phyloP scores from a whole-genome alignment of 345 rosid species.

The Gossypium bickii region DNA sequence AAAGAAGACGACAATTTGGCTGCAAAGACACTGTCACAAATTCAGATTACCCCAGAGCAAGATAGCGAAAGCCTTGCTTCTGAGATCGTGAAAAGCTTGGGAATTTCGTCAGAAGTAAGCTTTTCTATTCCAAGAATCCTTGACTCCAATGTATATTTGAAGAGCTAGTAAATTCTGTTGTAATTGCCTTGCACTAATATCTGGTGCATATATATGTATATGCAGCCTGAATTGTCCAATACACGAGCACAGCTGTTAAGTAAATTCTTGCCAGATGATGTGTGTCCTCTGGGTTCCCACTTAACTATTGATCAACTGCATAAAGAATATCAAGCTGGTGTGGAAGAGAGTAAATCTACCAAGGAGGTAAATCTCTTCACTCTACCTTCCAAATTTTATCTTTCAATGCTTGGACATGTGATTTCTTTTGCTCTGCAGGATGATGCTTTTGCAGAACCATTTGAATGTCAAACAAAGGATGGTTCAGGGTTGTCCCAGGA shows the following conservation, averaged over 20 bases:
- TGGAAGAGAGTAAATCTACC: conserved; percentile 30
- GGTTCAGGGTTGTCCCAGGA: conserved; percentile 31
- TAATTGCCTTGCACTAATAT: conserved; percentile 1
- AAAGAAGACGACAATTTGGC: conserved; percentile 69
- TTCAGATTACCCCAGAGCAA: conserved; percentile 53
- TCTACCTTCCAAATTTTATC: conserved; percentile 9
- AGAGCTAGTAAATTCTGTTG: background rate
- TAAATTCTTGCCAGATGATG: conserved; percentile 85
- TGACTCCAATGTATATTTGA: background rate
- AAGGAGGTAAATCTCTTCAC: conserved; percentile 33
- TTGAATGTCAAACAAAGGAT: conserved; percentile 37
- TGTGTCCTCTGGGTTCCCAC: conserved; percentile 68
- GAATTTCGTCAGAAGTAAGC: conserved; percentile 53
- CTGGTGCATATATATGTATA: conserved; percentile 18
- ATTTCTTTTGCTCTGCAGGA: conserved; percentile 32
- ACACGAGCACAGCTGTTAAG: conserved; percentile 51
- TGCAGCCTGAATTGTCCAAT: conserved; percentile 56
- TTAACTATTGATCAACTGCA: conserved; percentile 42
- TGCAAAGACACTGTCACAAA: conserved; percentile 46
- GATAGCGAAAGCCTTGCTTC: conserved; percentile 53
- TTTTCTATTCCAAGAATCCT: conserved; percentile 15
- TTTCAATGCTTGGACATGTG: conserved; percentile 12
- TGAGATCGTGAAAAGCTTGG: conserved; percentile 69
- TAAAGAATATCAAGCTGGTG: conserved; percentile 33
- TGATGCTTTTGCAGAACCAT: conserved; percentile 47